These are phyloP conservation scores for Tylopilus balloui DNA, from an alignment of 768 basidiomycete genomes.

Conservation along the genomic window DNA sequence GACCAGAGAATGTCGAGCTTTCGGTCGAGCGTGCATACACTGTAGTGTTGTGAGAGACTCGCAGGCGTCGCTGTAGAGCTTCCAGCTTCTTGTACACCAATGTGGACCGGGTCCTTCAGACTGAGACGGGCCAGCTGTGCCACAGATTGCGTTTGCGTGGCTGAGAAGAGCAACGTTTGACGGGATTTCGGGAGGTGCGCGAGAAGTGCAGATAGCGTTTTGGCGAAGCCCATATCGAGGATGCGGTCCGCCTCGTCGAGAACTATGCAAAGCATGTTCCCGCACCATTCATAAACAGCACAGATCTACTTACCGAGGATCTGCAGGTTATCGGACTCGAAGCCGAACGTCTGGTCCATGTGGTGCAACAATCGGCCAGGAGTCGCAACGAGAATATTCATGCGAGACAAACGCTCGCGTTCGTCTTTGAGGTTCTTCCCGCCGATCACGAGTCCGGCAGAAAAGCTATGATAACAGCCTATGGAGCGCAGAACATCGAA, in stretches of 20 bases:
- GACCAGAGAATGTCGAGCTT: slow-evolving; percentile 92
- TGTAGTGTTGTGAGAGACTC: slow-evolving; percentile 85
- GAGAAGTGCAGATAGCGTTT: slow-evolving; percentile 86
- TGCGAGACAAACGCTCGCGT: slow-evolving; percentile 76
- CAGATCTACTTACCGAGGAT: slow-evolving; percentile 60
- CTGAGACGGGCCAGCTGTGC: slow-evolving; percentile 86
- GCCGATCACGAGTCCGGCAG: slow-evolving; percentile 92
- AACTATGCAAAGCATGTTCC: slow-evolving; percentile 42
- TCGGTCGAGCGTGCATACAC: slow-evolving; percentile 73
- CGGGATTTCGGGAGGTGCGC: slow-evolving; percentile 85
- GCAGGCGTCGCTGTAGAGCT: slow-evolving; percentile 56
- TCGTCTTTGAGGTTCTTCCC: slow-evolving; percentile 96
- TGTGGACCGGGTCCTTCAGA: slow-evolving; percentile 72
- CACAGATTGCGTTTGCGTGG: slow-evolving; percentile 91
- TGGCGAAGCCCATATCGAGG: slow-evolving; percentile 92
- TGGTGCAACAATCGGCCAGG: slow-evolving; percentile 94
- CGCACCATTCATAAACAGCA: background rate
- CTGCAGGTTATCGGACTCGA: slow-evolving; percentile 89
- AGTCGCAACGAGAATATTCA: slow-evolving; percentile 99
- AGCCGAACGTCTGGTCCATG: slow-evolving; percentile 96
- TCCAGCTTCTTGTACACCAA: slow-evolving; percentile 55
- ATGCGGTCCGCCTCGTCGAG: slow-evolving; percentile 97
- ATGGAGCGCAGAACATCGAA: slow-evolving; percentile 94
- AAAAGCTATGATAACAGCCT: slow-evolving; percentile 87
- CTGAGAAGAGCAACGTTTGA: slow-evolving; percentile 95